Percentiles rank a stretch among this genome's conserved stretches.
Conservation (phyloP, 371 early-diverging fungal genomes). For the Apophysomyces elegans region DNA sequence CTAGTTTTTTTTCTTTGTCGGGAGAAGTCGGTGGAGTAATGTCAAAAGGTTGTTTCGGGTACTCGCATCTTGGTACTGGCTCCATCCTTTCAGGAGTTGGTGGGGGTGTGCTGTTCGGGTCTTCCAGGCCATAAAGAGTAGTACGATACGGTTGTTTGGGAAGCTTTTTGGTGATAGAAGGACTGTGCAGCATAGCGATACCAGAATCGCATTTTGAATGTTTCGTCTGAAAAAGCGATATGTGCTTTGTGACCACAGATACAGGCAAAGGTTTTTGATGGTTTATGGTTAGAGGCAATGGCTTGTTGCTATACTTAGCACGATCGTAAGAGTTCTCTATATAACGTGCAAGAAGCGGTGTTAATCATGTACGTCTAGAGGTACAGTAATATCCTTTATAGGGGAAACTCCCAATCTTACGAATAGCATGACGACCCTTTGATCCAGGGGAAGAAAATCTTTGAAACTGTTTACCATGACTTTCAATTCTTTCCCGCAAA, state of each 20-base stretch:
- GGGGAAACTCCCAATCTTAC: neutral
- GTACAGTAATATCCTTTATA: neutral
- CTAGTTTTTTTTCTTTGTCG: neutral
- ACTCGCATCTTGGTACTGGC: neutral
- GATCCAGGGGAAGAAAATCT: no score
- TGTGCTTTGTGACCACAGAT: neutral
- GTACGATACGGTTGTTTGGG: neutral
- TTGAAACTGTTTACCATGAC: neutral
- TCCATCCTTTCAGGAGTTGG: neutral
- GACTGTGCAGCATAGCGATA: neutral
- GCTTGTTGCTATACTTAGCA: neutral
- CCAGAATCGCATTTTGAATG: neutral
- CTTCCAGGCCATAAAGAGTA: neutral
- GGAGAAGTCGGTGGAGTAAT: slow-evolving; percentile 22
- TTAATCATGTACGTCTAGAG: neutral
- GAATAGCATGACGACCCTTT: neutral
- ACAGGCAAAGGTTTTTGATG: neutral
- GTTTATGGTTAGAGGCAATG: neutral
- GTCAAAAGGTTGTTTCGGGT: neutral
- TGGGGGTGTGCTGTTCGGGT: neutral
- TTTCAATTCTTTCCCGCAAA: neutral
- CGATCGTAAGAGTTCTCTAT: neutral
- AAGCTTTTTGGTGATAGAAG: neutral
- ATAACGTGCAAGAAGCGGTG: neutral
- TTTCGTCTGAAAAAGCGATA: neutral